A percentile compares a stretch with the other conserved stretches of the same genome.
Conservation (phyloP, 805 yeast species). For the Candida manassasensis region DNA sequence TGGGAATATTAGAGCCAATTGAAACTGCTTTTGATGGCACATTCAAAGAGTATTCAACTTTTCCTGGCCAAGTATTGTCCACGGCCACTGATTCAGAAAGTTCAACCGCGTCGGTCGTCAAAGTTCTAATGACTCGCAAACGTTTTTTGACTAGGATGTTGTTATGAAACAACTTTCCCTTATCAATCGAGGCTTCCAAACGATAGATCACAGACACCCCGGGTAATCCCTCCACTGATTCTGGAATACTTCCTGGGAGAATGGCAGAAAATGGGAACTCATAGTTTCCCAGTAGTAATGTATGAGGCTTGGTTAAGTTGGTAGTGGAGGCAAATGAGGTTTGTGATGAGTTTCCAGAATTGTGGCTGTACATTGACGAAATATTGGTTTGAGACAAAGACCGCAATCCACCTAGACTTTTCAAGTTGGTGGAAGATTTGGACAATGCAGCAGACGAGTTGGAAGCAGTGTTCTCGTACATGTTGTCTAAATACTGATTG, state of each 20-base stretch:
- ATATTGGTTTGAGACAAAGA: conserved; percentile 31
- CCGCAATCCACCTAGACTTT: conserved; percentile 28
- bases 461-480: conserved; percentile 21
- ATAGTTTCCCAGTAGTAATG: conserved; percentile 70
- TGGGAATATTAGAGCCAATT: conserved; percentile 73
- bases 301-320: conserved; percentile 22
- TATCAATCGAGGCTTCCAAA: conserved; percentile 74
- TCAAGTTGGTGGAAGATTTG: conserved; percentile 42
- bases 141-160: conserved; percentile 65
- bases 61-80: conserved; percentile 92
- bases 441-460: conserved; percentile 25
- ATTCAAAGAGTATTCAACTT: conserved; percentile 83
- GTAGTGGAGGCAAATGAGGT: conserved; percentile 5
- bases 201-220: conserved; percentile 71
- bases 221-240: conserved; percentile 85
- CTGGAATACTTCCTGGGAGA: conserved; percentile 79
- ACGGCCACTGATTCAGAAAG: conserved; percentile 88
- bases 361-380: not conserved
- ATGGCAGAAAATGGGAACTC: conserved; percentile 86
- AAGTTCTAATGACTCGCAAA: conserved; percentile 76
- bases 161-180: conserved; percentile 64
- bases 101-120: conserved; percentile 84
- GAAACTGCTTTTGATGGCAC: conserved; percentile 88
- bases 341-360: conserved; percentile 5
- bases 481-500: conserved; percentile 32